Base-by-base conservation (phyloP, 768 basidiomycete genomes). In the Lactifluus echinatus region DNA sequence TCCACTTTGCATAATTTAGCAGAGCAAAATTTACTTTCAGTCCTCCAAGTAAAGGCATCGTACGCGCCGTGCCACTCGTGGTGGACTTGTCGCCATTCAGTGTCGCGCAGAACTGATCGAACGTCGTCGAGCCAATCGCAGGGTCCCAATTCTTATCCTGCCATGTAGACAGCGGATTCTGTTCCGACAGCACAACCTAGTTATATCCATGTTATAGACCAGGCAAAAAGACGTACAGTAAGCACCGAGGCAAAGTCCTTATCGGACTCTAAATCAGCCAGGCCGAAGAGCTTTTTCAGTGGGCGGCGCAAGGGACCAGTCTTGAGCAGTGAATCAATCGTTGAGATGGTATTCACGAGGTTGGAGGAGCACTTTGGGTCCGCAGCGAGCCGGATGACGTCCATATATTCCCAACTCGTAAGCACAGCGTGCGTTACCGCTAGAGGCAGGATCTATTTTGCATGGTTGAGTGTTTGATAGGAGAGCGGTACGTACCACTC, bases 91-190 rank as follows among this genome's bases (percentile, higher is more conserved):
- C 54, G 11, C 49, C 60, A 10, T 62, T 62, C 52, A 92, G 67
- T 1, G 76, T 70, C 14, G 68, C 70, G 64, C 89, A 91, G 66
- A 91, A 91, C 7, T 79, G 69, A 55, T 84, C 82, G 60, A 91
- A 91, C 0, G 37, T 64, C 2, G 74, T 76, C 64, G 78, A 84
- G 26, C 76, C 78, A 50, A 87, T 79, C 5, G 73, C 71, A 0
- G 88, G 85, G 66, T 95, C 88, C 94, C 94, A 96, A 66, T 85
- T 87, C 68, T 84, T 87, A 4, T 74, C 74, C 72, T 98, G 94
- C 89, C 92, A 96, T 4, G 68, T 72, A 0, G 4, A 79, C 26
- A 93, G 73, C 2, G 89, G 88, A 33, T 56, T 62, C 80, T 90
- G 51, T 33, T 8, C 19, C 31, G n/a, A 44, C 33, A 53, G 39